phyloP scores from a whole-genome alignment of 2,329 filamentous ascomycete genomes.

The Scorias spongiosa region DNA sequence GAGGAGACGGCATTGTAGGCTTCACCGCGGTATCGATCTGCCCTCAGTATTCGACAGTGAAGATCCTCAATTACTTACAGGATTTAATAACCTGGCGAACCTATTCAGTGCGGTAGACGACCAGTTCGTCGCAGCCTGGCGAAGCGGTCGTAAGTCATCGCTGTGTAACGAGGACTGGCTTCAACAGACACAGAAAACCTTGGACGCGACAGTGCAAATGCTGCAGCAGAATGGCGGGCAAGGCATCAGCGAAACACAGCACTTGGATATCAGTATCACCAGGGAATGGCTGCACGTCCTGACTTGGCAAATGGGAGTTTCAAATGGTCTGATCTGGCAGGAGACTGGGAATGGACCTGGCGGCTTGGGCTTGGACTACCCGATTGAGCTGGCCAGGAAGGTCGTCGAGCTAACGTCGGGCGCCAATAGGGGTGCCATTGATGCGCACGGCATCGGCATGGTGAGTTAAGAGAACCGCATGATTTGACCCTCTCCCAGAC shows the following conservation, averaged over 20 bases:
- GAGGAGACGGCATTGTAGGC: slow-evolving; percentile 17
- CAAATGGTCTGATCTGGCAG: slow-evolving; percentile 20
- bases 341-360: slow-evolving; percentile 14
- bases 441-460: slow-evolving; percentile 23
- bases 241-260: slow-evolving; percentile 20
- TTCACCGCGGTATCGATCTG: slow-evolving; percentile 16
- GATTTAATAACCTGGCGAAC: slow-evolving; percentile 21
- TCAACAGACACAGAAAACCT: slow-evolving; percentile 17
- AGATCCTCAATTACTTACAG: slow-evolving; percentile 19
- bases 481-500: no score
- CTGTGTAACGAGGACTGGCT: slow-evolving; percentile 22
- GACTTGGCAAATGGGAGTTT: slow-evolving; percentile 24
- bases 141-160: slow-evolving; percentile 16
- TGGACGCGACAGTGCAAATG: slow-evolving; percentile 17
- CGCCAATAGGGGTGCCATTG: slow-evolving; percentile 15
- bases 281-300: slow-evolving; percentile 22
- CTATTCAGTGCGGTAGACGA: slow-evolving; percentile 22
- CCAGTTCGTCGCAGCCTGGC: slow-evolving; percentile 20
- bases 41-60: slow-evolving; percentile 20
- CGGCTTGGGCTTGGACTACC: slow-evolving; percentile 21
- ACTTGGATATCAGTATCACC: slow-evolving; percentile 19
- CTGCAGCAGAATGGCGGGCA: slow-evolving; percentile 4
- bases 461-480: slow-evolving; percentile 6
- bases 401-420: slow-evolving; percentile 18
- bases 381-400: slow-evolving; percentile 20